A percentile compares a stretch with the other conserved stretches of the same genome.
Conservation (phyloP, 805 yeast genomes). For the Kodamaea fukazawae region DNA sequence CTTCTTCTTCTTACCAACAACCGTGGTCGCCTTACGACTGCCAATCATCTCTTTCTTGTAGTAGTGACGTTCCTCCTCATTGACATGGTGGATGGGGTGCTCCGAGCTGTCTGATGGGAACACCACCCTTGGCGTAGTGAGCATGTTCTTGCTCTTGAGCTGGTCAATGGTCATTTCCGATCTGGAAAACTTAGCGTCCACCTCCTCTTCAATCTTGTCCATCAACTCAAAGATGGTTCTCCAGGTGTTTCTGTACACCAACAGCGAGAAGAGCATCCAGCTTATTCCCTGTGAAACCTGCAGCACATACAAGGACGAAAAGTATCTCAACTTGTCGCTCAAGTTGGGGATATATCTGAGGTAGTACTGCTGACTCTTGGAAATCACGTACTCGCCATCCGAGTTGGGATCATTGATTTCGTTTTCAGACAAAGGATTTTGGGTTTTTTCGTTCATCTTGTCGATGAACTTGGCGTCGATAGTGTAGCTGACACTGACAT, state of each 20-base stretch:
- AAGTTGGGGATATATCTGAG: conserved; percentile 41
- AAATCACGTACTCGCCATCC: conserved; percentile 34
- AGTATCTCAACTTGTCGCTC: conserved; percentile 24
- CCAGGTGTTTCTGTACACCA: conserved; percentile 32
- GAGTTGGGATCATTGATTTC: conserved; percentile 38
- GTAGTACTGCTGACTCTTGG: conserved; percentile 35
- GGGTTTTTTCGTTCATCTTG: conserved; percentile 30
- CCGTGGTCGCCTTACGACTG: conserved; percentile 17
- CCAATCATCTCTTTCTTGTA: conserved; percentile 29
- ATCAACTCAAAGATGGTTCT: conserved; percentile 26
- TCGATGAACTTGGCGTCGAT: conserved; percentile 58
- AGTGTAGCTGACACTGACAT: conserved; percentile 47
- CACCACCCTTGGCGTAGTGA: conserved; percentile 1
- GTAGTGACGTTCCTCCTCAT: conserved; percentile 6
- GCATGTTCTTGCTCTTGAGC: conserved; percentile 33
- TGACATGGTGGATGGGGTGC: neutral
- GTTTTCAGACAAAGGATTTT: conserved; percentile 26
- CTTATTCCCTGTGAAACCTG: conserved; percentile 37
- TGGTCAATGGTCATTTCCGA: conserved; percentile 27
- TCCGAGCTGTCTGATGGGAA: neutral
- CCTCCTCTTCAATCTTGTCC: conserved; percentile 34
- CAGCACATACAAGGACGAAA: conserved; percentile 24
- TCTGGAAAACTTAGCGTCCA: conserved; percentile 28
- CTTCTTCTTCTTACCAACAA: conserved; percentile 38
- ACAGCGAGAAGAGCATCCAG: conserved; percentile 29